phyloP scores from a whole-genome alignment of 164 flowering plant genomes.

The Euptelea pleiosperma region DNA sequence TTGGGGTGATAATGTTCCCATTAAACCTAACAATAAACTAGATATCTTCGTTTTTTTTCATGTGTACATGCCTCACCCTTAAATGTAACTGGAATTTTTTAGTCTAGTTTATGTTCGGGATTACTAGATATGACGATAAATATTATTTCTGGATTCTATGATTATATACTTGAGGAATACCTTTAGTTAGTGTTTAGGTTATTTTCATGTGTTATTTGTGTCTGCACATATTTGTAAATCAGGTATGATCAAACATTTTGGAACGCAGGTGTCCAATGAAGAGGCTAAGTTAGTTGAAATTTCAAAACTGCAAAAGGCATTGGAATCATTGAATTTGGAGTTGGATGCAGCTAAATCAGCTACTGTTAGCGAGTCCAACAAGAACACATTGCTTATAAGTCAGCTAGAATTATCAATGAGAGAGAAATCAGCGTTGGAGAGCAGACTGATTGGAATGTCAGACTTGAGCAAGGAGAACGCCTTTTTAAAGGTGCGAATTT shows the following conservation, averaged over 20 bases:
- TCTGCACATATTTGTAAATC: not conserved
- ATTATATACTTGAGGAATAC: too few relatives aligned
- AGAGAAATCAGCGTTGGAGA: constrained; percentile 67
- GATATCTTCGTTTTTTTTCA: too few relatives aligned
- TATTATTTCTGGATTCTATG: too few relatives aligned
- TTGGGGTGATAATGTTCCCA: too few relatives aligned
- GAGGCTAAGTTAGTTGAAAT: constrained; percentile 67
- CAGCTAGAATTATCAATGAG: constrained; percentile 61
- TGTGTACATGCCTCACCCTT: too few relatives aligned
- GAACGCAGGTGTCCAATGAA: constrained; percentile 70
- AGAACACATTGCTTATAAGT: constrained; percentile 55
- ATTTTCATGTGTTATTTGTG: too few relatives aligned
- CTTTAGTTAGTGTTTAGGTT: too few relatives aligned
- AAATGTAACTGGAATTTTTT: too few relatives aligned
- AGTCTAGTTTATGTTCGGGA: too few relatives aligned
- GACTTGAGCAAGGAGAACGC: constrained; percentile 68
- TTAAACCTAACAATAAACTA: too few relatives aligned
- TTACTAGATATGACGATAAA: too few relatives aligned
- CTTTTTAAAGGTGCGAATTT: constrained; percentile 48
- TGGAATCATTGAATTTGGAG: constrained; percentile 57
- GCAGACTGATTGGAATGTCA: constrained; percentile 43
- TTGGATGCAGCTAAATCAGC: constrained; percentile 76
- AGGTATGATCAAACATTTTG: constrained; percentile 4
- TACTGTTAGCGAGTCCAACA: constrained; percentile 57
- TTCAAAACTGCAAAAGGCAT: constrained; percentile 61